A percentile compares a stretch with the other conserved stretches of the same genome.
These are phyloP conservation scores for Tetracentron sinense DNA, from an alignment of 164 flowering plant species.

Conservation along the genomic window DNA sequence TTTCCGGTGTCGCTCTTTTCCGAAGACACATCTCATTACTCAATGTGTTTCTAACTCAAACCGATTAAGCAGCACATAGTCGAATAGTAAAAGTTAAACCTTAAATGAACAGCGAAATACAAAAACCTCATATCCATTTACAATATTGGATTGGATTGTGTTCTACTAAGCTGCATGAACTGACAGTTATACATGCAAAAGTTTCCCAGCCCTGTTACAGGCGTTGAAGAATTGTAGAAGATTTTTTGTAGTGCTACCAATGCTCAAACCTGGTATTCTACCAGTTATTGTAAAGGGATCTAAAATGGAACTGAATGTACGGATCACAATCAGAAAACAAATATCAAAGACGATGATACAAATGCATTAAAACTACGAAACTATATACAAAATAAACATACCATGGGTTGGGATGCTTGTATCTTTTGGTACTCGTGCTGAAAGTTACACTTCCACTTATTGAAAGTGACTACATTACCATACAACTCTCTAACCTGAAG, in stretches of 20 bases:
- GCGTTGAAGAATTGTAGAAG: no score
- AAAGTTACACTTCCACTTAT: conserved; percentile 44
- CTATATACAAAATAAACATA: conserved; percentile 22
- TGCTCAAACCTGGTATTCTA: not conserved
- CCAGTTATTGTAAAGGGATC: not conserved
- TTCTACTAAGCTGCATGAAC: no score
- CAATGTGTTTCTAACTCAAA: no score
- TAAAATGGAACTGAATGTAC: not conserved
- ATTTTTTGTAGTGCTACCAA: not conserved
- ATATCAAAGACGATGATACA: not conserved
- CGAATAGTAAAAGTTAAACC: no score
- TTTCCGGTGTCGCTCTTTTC: no score
- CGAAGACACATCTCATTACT: no score
- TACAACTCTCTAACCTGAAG: conserved; percentile 66
- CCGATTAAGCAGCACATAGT: no score
- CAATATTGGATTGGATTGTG: no score
- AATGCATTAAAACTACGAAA: not conserved
- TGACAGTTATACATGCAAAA: no score
- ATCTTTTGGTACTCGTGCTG: conserved; percentile 50
- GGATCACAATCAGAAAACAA: not conserved
- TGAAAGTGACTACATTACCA: conserved; percentile 43
- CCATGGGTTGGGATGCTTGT: conserved; percentile 58
- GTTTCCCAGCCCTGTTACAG: no score
- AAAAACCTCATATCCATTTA: no score
- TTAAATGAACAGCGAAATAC: no score